Conservation (phyloP, 2,329 filamentous ascomycete genomes). For the Ophiocordyceps camponoti-saundersi region DNA sequence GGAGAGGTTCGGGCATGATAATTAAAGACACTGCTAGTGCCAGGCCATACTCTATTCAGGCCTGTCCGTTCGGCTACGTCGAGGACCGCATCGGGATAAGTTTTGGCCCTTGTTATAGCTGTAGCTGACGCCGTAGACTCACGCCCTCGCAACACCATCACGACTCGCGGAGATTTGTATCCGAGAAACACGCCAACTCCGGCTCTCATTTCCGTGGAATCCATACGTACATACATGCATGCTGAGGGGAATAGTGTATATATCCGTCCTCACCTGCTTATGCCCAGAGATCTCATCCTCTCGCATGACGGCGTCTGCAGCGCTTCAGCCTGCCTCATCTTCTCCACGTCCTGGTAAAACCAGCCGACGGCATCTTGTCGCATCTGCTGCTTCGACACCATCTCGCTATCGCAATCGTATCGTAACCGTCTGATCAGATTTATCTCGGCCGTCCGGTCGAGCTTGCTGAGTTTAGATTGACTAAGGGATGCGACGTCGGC, state of each 20-base stretch:
- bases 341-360: constrained; percentile 67
- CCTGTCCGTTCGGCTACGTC: background rate
- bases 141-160: background rate
- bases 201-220: constrained; percentile 1
- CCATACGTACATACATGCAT: background rate
- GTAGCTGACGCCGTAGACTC: no score
- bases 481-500: constrained; percentile 56
- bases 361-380: constrained; percentile 70
- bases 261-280: constrained; percentile 1
- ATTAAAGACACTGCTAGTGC: background rate
- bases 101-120: background rate
- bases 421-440: constrained; percentile 52
- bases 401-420: constrained; percentile 59
- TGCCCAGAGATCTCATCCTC: constrained; percentile 25
- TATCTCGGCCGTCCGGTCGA: constrained; percentile 65
- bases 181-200: constrained; percentile 2
- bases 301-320: constrained; percentile 36
- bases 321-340: constrained; percentile 52
- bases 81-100: background rate
- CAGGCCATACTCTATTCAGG: background rate
- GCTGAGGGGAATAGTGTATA: no score
- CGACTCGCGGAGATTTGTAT: background rate
- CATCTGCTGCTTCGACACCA: constrained; percentile 44
- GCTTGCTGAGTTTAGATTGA: constrained; percentile 47
- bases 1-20: background rate